Evolutionary conservation across 345 rosid genomes (phyloP).

Genomic region (Limnanthes douglasii): DNA sequence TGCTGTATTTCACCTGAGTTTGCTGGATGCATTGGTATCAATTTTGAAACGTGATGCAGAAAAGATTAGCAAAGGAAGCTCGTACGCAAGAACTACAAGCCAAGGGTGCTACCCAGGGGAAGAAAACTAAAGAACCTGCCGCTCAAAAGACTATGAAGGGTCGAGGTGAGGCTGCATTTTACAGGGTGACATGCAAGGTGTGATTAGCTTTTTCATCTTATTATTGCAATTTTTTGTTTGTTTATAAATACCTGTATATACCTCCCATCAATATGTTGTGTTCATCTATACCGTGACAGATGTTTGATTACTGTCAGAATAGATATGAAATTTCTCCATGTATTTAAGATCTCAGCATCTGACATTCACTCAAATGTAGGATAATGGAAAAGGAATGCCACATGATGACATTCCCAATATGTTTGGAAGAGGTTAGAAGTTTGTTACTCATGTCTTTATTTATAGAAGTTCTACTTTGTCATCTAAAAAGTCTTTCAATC

Average conservation of each 20-base stretch:
- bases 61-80: slow-evolving; percentile 84
- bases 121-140: slow-evolving; percentile 63
- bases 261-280: background rate
- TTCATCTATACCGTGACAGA: background rate
- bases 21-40: background rate
- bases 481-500: slow-evolving; percentile 3
- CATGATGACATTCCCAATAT: slow-evolving; percentile 98
- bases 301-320: background rate
- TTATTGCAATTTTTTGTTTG: too few relatives aligned
- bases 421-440: slow-evolving; percentile 73
- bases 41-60: slow-evolving; percentile 28
- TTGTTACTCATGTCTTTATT: slow-evolving; percentile 2
- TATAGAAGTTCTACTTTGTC: too few relatives aligned
- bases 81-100: slow-evolving; percentile 72
- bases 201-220: slow-evolving; percentile 11
- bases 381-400: slow-evolving; percentile 99
- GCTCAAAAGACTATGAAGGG: slow-evolving; percentile 50
- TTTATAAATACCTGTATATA: slow-evolving; percentile 2
- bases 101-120: slow-evolving; percentile 59
- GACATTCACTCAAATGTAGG: too few relatives aligned
- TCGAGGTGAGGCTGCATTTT: slow-evolving; percentile 92
- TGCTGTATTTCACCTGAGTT: slow-evolving; percentile 1
- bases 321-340: too few relatives aligned
- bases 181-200: slow-evolving; percentile 93
- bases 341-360: background rate